Base-by-base conservation (phyloP, 2,329 filamentous ascomycete species). In the Sporothrix protearum region DNA sequence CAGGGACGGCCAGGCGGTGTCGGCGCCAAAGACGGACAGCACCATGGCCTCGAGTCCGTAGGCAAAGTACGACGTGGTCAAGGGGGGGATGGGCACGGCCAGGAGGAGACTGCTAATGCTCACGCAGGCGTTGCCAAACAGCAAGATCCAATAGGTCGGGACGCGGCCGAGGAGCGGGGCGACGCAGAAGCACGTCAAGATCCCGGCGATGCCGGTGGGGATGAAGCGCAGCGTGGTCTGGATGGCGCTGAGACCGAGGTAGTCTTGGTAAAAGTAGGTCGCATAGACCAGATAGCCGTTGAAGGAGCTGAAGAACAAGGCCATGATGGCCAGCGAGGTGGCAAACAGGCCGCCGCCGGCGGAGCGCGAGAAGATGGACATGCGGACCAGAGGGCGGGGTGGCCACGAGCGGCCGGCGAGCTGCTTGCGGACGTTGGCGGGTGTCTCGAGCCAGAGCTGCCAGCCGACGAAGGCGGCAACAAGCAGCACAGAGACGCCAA, bases 191-290 rank as follows among this genome's bases (percentile, higher is more conserved):
- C 87, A 87, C 0, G 87, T 86, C n/a, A 88, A 74, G 4, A 87
- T 78, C 7, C 90, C 90, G 8, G 82, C 82, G 0, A 89, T 82
- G 10, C 90, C 90, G 0, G 87, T 90, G 0, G 90, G 90, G 9
- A 92, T 82, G 77, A 92, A 92, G 2, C 89, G 87, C 9, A 92
- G 78, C 14, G 89, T 91, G 0, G 90, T 92, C 74, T 91, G 85
- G n/a, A 92, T 81, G 0, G 89, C 82, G 0, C 83, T 84, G 1
- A 88, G 82, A 0, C 84, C 86, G 75, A 90, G 88, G 77, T 86
- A 92, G 74, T 89, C 85, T 78, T 92, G 90, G 79, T 87, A 92
- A 79, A 87, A 91, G 79, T 90, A 92, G 4, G 90, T 92, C 1
- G 88, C 86, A 75, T 86, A 91, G 73, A 92, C 83, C 51, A 91